These are phyloP conservation scores for Diatrype stigma DNA, from an alignment of 2,329 filamentous ascomycete species.

Conservation along the genomic window DNA sequence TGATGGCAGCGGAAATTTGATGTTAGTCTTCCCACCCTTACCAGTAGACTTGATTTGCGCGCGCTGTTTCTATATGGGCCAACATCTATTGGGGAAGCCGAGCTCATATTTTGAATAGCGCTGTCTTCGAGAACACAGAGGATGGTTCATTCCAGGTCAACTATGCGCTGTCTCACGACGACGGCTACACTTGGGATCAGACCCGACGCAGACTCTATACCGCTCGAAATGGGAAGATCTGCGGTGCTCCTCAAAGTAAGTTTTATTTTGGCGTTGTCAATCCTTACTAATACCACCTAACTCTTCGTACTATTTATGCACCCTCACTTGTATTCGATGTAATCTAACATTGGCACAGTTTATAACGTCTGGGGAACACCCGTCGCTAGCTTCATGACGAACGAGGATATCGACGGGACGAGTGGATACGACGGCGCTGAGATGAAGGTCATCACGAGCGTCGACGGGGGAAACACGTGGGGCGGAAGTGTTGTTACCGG, in stretches of 20 bases:
- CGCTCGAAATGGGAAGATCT: slow-evolving; percentile 27
- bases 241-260: slow-evolving; percentile 34
- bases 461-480: slow-evolving; percentile 24
- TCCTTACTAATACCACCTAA: no score
- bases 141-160: slow-evolving; percentile 30
- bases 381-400: slow-evolving; percentile 40
- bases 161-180: slow-evolving; percentile 34
- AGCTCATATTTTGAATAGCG: slow-evolving; percentile 10
- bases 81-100: neutral
- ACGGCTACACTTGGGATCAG: slow-evolving; percentile 36
- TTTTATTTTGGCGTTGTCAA: no score
- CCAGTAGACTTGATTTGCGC: neutral
- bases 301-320: neutral
- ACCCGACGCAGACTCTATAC: slow-evolving; percentile 33
- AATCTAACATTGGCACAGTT: slow-evolving; percentile 13
- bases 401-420: slow-evolving; percentile 31
- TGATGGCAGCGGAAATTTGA: slow-evolving; percentile 25
- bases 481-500: slow-evolving; percentile 20
- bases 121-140: slow-evolving; percentile 39
- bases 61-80: neutral
- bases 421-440: slow-evolving; percentile 20
- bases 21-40: slow-evolving; percentile 18
- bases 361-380: slow-evolving; percentile 37
- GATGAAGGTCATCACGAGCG: slow-evolving; percentile 28
- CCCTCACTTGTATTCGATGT: neutral